Percentiles rank a stretch among this genome's conserved stretches.
phyloP scores from a whole-genome alignment of 768 basidiomycete species.

The Pleurotus sapidus region DNA sequence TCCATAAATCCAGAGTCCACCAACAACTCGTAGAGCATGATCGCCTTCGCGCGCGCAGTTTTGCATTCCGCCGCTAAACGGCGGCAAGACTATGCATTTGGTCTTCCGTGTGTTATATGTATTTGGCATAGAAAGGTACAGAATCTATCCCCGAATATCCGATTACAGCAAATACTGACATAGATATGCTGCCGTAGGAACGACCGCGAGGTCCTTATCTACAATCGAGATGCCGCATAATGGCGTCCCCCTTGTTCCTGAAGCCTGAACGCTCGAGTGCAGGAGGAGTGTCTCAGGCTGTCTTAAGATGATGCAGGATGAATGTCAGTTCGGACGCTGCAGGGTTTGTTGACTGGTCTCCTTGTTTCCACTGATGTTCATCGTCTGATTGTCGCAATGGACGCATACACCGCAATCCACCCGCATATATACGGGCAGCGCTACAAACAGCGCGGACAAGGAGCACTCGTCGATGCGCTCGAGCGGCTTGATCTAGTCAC shows the following conservation, averaged over 20 bases:
- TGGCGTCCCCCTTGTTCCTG: not conserved
- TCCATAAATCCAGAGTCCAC: no score
- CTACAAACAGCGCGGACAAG: no score
- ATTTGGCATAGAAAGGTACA: no score
- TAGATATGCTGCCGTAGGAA: not conserved
- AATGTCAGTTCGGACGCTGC: not conserved
- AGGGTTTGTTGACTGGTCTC: not conserved
- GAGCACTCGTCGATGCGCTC: no score
- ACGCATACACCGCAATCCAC: not conserved
- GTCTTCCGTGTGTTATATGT: no score
- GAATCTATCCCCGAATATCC: not conserved
- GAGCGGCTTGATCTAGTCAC: no score
- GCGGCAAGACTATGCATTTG: no score
- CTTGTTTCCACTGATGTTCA: not conserved
- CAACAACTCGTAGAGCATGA: no score
- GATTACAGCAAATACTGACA: not conserved
- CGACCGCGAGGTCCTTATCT: not conserved
- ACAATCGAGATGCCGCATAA: not conserved
- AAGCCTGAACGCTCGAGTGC: no score
- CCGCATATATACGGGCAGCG: no score
- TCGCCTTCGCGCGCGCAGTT: no score
- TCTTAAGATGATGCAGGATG: not conserved
- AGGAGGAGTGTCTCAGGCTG: not conserved
- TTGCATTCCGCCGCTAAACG: no score
- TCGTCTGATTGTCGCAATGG: not conserved